Percentiles rank a stretch among this genome's conserved stretches.
phyloP scores from a whole-genome alignment of 1,284 basidiomycete genomes.

The Leccinum proliferum region DNA sequence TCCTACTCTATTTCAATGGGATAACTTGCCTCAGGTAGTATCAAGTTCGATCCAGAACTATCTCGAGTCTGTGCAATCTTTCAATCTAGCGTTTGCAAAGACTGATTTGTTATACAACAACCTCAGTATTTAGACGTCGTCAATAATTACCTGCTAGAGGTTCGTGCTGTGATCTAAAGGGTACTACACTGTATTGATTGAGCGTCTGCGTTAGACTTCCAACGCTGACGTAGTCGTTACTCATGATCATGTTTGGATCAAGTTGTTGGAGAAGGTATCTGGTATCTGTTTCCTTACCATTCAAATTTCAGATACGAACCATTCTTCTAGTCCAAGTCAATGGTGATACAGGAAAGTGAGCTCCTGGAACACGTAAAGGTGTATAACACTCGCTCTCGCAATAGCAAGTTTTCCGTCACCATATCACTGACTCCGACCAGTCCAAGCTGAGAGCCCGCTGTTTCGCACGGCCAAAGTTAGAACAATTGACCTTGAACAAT shows the following conservation, averaged over 20 bases:
- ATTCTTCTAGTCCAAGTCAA: not conserved
- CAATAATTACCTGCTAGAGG: conserved; percentile 6
- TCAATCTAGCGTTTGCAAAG: not conserved
- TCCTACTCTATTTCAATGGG: not conserved
- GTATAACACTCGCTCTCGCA: too few relatives aligned
- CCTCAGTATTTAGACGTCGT: conserved; percentile 2
- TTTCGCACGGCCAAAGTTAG: not conserved
- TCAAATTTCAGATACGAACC: not conserved
- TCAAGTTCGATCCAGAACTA: not conserved
- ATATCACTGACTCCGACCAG: not conserved
- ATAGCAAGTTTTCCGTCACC: too few relatives aligned
- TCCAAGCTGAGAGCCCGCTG: not conserved
- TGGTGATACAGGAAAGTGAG: not conserved
- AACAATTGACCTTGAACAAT: too few relatives aligned
- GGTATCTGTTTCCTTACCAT: not conserved
- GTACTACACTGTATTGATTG: not conserved
- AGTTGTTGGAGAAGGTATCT: not conserved
- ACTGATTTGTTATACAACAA: not conserved
- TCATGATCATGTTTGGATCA: conserved; percentile 3
- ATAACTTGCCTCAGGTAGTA: not conserved
- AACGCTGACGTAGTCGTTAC: not conserved
- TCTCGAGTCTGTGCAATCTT: not conserved
- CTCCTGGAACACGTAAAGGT: too few relatives aligned
- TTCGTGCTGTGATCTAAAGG: not conserved
- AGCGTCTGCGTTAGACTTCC: not conserved